A percentile compares a stretch with the other conserved stretches of the same genome.
Conservation (phyloP, 2,329 filamentous ascomycete species). For the Botrytis paeoniae region DNA sequence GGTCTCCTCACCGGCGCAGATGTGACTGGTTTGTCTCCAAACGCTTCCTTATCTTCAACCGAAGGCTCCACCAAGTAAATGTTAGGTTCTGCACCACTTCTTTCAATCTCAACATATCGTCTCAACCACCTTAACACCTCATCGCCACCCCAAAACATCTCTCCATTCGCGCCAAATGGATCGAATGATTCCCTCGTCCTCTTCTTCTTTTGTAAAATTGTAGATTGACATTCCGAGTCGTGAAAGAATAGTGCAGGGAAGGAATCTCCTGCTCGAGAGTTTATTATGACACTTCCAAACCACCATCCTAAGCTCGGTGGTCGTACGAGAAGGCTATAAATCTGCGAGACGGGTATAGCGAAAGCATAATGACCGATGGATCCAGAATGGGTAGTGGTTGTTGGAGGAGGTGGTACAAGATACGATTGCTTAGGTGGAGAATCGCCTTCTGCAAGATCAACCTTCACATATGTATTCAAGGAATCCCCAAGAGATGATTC, state of each 20-base stretch:
- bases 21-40: conserved; percentile 49
- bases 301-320: conserved; percentile 96
- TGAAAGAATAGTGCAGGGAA: conserved; percentile 98
- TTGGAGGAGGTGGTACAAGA: conserved; percentile 87
- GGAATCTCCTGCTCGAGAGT: conserved; percentile 83
- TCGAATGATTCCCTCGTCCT: conserved; percentile 81
- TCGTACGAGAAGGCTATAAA: conserved; percentile 86
- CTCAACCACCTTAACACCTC: conserved; percentile 90
- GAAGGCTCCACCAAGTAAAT: conserved; percentile 88
- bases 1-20: conserved; percentile 43
- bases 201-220: conserved; percentile 89
- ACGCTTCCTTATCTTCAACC: conserved; percentile 78
- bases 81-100: conserved; percentile 81
- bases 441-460: conserved; percentile 80
- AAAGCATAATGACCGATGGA: conserved; percentile 82
- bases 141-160: conserved; percentile 97
- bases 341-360: conserved; percentile 81
- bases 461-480: conserved; percentile 88
- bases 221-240: conserved; percentile 93
- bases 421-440: conserved; percentile 82
- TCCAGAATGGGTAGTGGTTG: conserved; percentile 70
- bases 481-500: conserved; percentile 84
- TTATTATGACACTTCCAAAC: conserved; percentile 95
- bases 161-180: conserved; percentile 78
- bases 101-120: conserved; percentile 77